Evolutionary conservation across 176 grass and related monocot species (phyloP), one percentile per base, ranked within the genome.

Genomic region (Olyra latifolia): DNA sequence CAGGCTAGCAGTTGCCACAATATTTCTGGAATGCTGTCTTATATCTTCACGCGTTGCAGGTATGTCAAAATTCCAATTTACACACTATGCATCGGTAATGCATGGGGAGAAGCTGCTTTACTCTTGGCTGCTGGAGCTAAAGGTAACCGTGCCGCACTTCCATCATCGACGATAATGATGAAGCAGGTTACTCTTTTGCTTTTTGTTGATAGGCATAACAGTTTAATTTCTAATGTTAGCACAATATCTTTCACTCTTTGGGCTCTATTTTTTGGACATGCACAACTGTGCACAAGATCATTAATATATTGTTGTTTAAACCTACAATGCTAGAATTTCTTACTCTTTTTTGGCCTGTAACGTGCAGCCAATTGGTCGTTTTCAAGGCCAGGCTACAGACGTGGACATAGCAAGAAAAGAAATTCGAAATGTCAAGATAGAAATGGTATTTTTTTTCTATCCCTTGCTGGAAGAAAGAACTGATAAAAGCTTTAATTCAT

Each of bases 121-220:
- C 88, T 98, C 42, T 94, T 98, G 71, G 92, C 95, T 91, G 89
- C 95, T 92, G 95, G 95, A 78, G 80, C 85, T 61, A 89, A 75
- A 91, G 92, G 90, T 61, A 94, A 94, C 77, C 89, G 95, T 47
- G 83, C 95, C 62, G 92, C 95, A 62, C 89, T 98, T 86, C 95
- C 95, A 89, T 98, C 95, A 76, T 87, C 92, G 38, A 89, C 79
- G 4, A 98, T 98, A 87, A 98, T 98, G 95, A 95, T 98, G 64
- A 98, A 89, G 70, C 92, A 98, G 95, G 95, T 98, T 22, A 77
- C 43, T 84, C 64, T 70, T 49, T 72, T 65, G 28, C 82, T 76
- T 88, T 88, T 3, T 76, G 38, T 56, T 84, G 25, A 62, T 84
- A 32, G 55, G 44, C 32, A 84, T 40, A 47, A 43, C 13, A 44